These are phyloP conservation scores for Ophiocordyceps camponoti-leonardi DNA, from an alignment of 2,329 filamentous ascomycete genomes.

Conservation along the genomic window DNA sequence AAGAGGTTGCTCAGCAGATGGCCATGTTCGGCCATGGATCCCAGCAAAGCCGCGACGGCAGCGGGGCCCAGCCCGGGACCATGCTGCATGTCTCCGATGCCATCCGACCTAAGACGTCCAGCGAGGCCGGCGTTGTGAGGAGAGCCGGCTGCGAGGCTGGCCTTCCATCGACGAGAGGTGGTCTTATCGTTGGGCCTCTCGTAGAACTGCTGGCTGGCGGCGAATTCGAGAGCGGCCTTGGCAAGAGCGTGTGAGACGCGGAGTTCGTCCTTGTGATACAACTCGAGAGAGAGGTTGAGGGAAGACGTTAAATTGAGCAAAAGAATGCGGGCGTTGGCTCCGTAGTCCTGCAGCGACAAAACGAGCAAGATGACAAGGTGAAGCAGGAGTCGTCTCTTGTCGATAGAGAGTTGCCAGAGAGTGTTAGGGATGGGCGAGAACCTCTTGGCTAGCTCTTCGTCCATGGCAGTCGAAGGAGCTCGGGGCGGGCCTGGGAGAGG, in stretches of 20 bases:
- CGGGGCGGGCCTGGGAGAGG: conserved; percentile 20
- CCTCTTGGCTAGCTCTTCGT: conserved; percentile 27
- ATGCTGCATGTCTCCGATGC: conserved; percentile 63
- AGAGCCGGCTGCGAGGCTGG: conserved; percentile 28
- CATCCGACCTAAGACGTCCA: conserved; percentile 58
- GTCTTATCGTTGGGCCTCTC: conserved; percentile 41
- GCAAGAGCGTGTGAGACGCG: conserved; percentile 61
- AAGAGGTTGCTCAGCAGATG: conserved; percentile 73
- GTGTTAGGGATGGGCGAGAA: conserved; percentile 44
- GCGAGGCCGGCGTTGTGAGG: conserved; percentile 52
- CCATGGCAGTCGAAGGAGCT: conserved; percentile 22
- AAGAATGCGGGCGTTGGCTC: conserved; percentile 53
- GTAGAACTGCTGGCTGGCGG: conserved; percentile 12
- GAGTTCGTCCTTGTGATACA: conserved; percentile 54
- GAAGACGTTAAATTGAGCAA: conserved; percentile 55
- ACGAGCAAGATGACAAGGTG: conserved; percentile 57
- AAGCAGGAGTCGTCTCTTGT: conserved; percentile 49
- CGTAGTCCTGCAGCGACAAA: conserved; percentile 63
- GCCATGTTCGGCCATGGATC: conserved; percentile 61
- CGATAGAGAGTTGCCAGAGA: conserved; percentile 39
- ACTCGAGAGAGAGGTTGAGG: conserved; percentile 45
- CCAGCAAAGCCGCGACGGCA: conserved; percentile 62
- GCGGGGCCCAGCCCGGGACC: conserved; percentile 59
- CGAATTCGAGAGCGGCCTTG: conserved; percentile 43
- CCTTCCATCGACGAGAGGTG: conserved; percentile 52